Conservation (phyloP, 2,329 filamentous ascomycete species). For the Cephalotrichum gorgonifer region DNA sequence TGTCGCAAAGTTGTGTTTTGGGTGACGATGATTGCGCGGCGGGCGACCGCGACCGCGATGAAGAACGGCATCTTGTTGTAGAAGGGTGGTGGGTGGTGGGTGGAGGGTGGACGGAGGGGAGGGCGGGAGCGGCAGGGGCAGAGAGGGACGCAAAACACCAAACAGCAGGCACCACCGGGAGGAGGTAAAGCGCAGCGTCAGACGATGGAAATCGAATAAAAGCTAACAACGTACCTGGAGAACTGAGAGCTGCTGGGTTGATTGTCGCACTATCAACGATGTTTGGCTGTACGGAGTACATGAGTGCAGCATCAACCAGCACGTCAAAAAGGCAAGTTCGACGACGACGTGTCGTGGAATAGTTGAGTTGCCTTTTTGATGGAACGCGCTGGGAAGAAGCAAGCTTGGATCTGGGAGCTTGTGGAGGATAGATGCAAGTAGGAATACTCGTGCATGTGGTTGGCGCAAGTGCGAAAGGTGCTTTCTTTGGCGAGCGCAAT, state of each 20-base stretch:
- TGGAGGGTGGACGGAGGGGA: too few species aligned
- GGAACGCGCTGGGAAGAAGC: slow-evolving; percentile 15
- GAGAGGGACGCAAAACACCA: slow-evolving; percentile 8
- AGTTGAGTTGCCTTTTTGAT: slow-evolving; percentile 34
- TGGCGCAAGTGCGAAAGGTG: slow-evolving; percentile 25
- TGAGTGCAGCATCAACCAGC: slow-evolving; percentile 18
- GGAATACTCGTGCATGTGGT: slow-evolving; percentile 40
- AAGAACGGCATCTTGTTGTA: background rate
- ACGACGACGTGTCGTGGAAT: slow-evolving; percentile 53
- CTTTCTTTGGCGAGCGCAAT: slow-evolving; percentile 1
- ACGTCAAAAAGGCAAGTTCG: slow-evolving; percentile 29
- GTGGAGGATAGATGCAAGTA: slow-evolving; percentile 32
- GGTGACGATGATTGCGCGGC: background rate
- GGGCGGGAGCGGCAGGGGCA: background rate
- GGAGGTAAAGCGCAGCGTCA: background rate
- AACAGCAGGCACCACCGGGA: too few species aligned
- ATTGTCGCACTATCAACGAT: slow-evolving; percentile 80
- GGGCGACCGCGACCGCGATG: background rate
- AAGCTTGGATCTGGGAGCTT: slow-evolving; percentile 20
- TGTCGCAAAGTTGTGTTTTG: background rate
- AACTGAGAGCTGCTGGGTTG: slow-evolving; percentile 78
- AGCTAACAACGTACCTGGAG: slow-evolving; percentile 58
- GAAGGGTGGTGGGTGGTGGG: too few species aligned
- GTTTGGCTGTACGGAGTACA: slow-evolving; percentile 39
- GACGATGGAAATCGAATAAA: background rate